A percentile compares a stretch with the other conserved stretches of the same genome.
Conservation (phyloP, 1,284 basidiomycete species). For the Cerioporus squamosus region DNA sequence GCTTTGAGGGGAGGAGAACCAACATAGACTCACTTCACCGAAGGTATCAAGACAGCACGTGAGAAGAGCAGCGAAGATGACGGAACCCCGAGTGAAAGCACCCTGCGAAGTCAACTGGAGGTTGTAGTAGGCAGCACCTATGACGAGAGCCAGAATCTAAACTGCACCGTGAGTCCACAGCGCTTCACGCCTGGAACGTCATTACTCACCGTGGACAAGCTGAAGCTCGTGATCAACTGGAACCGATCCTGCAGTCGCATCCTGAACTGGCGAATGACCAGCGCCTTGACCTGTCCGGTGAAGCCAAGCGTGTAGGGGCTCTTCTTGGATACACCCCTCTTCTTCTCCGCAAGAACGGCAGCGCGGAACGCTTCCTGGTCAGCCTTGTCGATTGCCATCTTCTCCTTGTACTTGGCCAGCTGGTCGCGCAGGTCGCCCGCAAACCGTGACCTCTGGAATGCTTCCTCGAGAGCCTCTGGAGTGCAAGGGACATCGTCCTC, state of each 20-base stretch:
- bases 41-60: conserved; percentile 82
- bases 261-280: conserved; percentile 79
- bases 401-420: conserved; percentile 65
- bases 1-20: accelerated
- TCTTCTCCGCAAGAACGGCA: conserved; percentile 82
- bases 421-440: conserved; percentile 52
- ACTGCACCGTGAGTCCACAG: conserved; percentile 16
- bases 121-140: conserved; percentile 78
- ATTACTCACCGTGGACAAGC: conserved; percentile 52
- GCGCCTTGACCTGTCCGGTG: conserved; percentile 71
- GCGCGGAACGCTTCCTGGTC: conserved; percentile 78
- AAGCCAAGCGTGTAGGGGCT: conserved; percentile 89
- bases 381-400: conserved; percentile 65
- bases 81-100: conserved; percentile 87
- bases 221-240: conserved; percentile 76
- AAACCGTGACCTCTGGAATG: conserved; percentile 64
- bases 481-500: conserved; percentile 71
- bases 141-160: conserved; percentile 67
- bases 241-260: conserved; percentile 84
- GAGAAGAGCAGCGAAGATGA: conserved; percentile 78
- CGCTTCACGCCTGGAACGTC: not conserved
- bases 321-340: conserved; percentile 81
- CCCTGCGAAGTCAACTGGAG: conserved; percentile 76
- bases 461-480: conserved; percentile 72
- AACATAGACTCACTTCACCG: conserved; percentile 54